Evolutionary conservation across 1,284 basidiomycete species (phyloP), one percentile per base, ranked within the genome.

Genomic region (Rhodotorula sp.): DNA sequence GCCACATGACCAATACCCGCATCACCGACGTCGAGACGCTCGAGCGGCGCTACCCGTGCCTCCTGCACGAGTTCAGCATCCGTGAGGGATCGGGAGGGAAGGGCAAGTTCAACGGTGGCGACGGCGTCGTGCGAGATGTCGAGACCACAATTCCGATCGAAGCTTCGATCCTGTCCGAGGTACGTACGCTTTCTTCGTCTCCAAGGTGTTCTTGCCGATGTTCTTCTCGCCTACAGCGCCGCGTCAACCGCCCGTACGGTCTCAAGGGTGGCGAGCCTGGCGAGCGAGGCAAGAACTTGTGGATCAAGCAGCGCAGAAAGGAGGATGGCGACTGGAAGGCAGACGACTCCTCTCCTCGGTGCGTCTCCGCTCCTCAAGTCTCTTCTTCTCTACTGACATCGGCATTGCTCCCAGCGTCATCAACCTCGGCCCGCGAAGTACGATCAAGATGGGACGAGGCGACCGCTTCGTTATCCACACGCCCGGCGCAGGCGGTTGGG

Each of bases 361-460:
- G 49, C 27, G 61, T 39, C n/a, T 46, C 24, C n/a, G n/a, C 36
- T 22, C 27, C 29, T 4, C 13, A 17, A 44, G 11, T 44, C 7
- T 8, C 27, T n/a, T 27, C 30, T 2, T 11, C 15, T 7, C 20
- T 48, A 8, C 15, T 13, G 4, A 13, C 10, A 10, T 19, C 20
- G 13, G 1, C 24, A 36, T 15, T 27, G 32, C 52, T 7, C 30
- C 49, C n/a, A 84, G 92, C 27, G 83, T 86, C 46, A 89, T 97
- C 77, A 96, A 94, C 78, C 87, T 97, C 49, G 93, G 94, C 22
- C 92, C 93, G 11, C 96, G 97, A 80, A 90, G 89, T 55, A 91
- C 90, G 0, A 85, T 93, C 57, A 86, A 86, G 81, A 92, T 94
- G 87, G 90, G 89, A 58, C 89, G 89, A 74, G 89, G 90, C 3